Evolutionary conservation across 257 asterid genomes (phyloP), one percentile per base, ranked within the genome.

Genomic region (Verbascum thapsus): DNA sequence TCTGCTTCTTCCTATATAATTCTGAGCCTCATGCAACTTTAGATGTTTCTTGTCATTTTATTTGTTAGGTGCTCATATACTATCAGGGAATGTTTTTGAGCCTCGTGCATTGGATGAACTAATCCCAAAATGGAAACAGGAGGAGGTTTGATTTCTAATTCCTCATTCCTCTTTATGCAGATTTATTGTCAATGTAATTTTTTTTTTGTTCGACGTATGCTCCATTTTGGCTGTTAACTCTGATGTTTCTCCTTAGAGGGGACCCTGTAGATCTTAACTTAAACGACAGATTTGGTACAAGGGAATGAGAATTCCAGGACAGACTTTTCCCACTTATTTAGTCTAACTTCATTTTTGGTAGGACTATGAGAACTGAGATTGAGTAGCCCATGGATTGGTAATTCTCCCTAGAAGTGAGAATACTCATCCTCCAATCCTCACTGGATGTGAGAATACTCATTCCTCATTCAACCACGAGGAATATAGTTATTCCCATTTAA

Each of bases 21-120:
- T 42, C 61, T 67, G 42, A 70, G 10, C 67, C 26, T 32, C 35
- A 17, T 17, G 55, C 20, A 45, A 52, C 70, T 16, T 20, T 13
- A 51, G 13, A 17, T 50, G 23, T 9, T 59, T 56, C 17, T 61
- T 55, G 13, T 65, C 65, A n/a, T 49, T 74, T 60, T 63, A 43
- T 64, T 57, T 43, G 53, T 7, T 67, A 91, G 98, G 98, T 75
- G 95, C 94, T 78, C 99, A 94, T 82, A 78, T 94, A 65, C 53
- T 94, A 74, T 94, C 99, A 2, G 99, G 99, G 38, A 94, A 94
- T 69, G 96, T 94, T 74, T 94, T 89, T 59, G 97, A 94, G 82
- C 88, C 96, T 20, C 88, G 96, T 53, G 94, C 96, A 12, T 69
- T 94, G 81, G 84, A 94, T 74, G 97, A 94, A 79, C 99, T 94